Conservation (phyloP, 2,329 filamentous ascomycete genomes). For the Chrysoporthe cubensis region DNA sequence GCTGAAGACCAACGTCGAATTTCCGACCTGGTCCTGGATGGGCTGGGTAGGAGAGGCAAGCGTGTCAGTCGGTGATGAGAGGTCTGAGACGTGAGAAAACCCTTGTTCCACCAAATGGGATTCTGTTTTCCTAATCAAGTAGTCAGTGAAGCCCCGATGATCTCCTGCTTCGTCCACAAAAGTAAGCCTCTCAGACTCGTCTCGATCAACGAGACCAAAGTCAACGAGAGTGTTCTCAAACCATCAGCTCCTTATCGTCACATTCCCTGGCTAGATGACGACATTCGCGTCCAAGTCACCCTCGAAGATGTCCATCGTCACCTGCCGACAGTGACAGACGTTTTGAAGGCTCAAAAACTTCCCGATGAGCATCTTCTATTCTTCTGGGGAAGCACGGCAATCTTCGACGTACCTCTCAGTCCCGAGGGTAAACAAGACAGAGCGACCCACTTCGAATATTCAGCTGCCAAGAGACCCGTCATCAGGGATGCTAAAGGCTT, state of each 20-base stretch:
- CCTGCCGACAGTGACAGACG: background rate
- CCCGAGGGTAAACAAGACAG: background rate
- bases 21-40: constrained; percentile 18
- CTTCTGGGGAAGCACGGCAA: constrained; percentile 13
- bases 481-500: background rate
- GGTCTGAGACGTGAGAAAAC: background rate
- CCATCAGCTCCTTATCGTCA: background rate
- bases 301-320: background rate
- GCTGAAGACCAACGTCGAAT: background rate
- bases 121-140: background rate
- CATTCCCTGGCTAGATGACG: background rate
- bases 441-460: background rate
- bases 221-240: background rate
- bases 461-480: background rate
- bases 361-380: constrained; percentile 5
- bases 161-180: constrained; percentile 1
- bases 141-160: background rate
- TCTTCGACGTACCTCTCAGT: background rate
- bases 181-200: background rate
- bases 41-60: constrained; percentile 2
- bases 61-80: background rate
- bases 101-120: background rate
- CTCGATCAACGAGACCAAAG: background rate
- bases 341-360: background rate
- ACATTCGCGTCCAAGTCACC: background rate